Evolutionary conservation across 2,329 filamentous ascomycete genomes (phyloP), one percentile per base, ranked within the genome.

Genomic region (Cercospora beticola): DNA sequence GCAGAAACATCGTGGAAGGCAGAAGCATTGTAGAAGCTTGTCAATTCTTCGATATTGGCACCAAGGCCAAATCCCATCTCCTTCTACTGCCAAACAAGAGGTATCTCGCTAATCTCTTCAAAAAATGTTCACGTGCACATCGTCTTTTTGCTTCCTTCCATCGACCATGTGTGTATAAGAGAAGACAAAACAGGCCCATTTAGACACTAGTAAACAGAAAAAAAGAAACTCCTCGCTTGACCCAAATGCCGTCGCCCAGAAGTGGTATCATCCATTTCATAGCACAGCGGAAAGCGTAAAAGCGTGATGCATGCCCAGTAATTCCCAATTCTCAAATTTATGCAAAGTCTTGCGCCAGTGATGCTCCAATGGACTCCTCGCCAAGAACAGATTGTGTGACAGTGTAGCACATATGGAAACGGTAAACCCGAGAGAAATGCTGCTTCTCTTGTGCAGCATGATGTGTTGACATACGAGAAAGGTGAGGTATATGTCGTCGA

Each of bases 291-390:
- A 68, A 67, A 52, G 66, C 70, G 68, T 72, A 57, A 70, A 64
- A 65, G 40, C 62, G 62, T 66, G 56, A 72, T 72, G 68, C 70
- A 70, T 72, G 59, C 66, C 62, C 68, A 46, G 63, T 40, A 26
- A 43, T 21, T 21, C 12, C 49, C 30, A n/a, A 21, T 56, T 14
- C 10, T 40, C 18, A 40, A 18, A n/a, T 21, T 21, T 36, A 33
- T 40, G 18, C 33, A 58, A 10, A 49, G 2, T 1, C 1, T 43
- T n/a, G 62, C 52, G 62, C 62, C 62, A 49, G 40, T 40, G 23
- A 54, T 64, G 67, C 67, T 66, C 67, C 64, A 60, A 56, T 46
- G 26, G 59, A 66, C 63, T 66, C 67, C 67, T 59, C 64, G 67
- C 67, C 67, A 69, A 66, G n/a, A 43, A 30, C 49, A 30, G 18